These are phyloP conservation scores for Ceratobasidium sp. DNA, from an alignment of 1,284 basidiomycete genomes.

Conservation along the genomic window DNA sequence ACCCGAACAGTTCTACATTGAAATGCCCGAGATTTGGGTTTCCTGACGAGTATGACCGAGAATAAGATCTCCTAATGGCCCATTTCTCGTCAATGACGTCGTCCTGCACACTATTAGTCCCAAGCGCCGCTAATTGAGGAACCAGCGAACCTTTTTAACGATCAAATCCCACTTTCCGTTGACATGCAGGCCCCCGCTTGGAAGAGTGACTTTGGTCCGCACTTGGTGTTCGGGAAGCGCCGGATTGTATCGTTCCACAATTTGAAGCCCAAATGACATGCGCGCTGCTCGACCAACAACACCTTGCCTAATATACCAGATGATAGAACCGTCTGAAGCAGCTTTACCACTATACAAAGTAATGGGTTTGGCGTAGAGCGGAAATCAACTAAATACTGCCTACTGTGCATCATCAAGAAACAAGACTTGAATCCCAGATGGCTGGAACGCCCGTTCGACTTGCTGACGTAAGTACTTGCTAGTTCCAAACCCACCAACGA, in stretches of 20 bases:
- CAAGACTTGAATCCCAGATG: not conserved
- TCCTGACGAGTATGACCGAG: not conserved
- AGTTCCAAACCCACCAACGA: conserved; percentile 29
- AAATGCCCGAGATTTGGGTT: not conserved
- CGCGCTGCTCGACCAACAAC: conserved; percentile 14
- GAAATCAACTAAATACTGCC: not conserved
- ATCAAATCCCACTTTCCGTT: not conserved
- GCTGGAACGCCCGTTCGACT: not conserved
- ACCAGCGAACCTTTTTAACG: not conserved
- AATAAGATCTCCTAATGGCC: not conserved
- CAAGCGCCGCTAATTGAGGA: not conserved
- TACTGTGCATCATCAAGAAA: conserved; percentile 16
- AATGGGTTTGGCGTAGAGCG: too few species aligned
- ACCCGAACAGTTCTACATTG: conserved; percentile 1
- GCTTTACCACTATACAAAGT: not conserved
- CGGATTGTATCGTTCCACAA: not conserved
- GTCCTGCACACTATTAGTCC: not conserved
- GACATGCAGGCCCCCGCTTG: not conserved
- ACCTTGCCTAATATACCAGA: conserved; percentile 11
- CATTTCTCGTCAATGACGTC: not conserved
- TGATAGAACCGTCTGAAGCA: conserved; percentile 13
- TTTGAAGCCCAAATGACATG: conserved; percentile 17
- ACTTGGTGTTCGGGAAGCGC: not conserved
- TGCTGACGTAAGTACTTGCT: conserved; percentile 18
- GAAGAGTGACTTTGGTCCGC: not conserved